These are phyloP conservation scores for Macaranga tanarius DNA, from an alignment of 441 rosid genomes.

Conservation along the genomic window DNA sequence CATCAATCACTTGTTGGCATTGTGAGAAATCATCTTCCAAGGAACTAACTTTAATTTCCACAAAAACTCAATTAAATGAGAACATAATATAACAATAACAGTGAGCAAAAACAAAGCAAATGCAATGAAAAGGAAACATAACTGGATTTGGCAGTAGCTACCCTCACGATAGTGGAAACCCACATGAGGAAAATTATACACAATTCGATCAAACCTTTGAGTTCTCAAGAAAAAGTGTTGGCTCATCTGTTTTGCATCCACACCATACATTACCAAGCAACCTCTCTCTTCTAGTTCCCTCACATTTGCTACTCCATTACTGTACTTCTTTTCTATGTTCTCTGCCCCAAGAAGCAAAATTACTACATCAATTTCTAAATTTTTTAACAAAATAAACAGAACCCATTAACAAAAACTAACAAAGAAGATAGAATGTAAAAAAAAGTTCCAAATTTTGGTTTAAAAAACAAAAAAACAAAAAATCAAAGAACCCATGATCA, in stretches of 20 bases:
- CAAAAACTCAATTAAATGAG: not conserved
- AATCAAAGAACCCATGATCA: not conserved
- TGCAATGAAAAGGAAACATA: not conserved
- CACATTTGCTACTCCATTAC: slow-evolving; percentile 28
- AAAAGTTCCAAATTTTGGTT: not conserved
- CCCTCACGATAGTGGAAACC: slow-evolving; percentile 36
- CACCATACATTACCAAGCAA: slow-evolving; percentile 32
- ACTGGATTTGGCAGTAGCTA: slow-evolving; percentile 41
- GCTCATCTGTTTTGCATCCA: slow-evolving; percentile 40
- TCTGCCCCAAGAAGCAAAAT: slow-evolving; percentile 14
- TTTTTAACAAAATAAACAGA: not conserved
- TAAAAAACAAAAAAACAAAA: not conserved
- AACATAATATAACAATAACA: no score
- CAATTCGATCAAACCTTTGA: slow-evolving; percentile 36
- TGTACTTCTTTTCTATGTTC: slow-evolving; percentile 27
- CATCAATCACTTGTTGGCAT: no score
- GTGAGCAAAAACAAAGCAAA: not conserved
- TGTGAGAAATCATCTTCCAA: no score
- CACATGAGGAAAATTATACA: slow-evolving; percentile 43
- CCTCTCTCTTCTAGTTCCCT: slow-evolving; percentile 35
- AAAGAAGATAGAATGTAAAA: not conserved
- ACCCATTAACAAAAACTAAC: not conserved
- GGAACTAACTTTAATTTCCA: not conserved
- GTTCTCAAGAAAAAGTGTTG: slow-evolving; percentile 33
- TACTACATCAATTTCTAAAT: not conserved